Evolutionary conservation across 2,329 filamentous ascomycete genomes (phyloP).

Genomic region (Fusarium nygamai): DNA sequence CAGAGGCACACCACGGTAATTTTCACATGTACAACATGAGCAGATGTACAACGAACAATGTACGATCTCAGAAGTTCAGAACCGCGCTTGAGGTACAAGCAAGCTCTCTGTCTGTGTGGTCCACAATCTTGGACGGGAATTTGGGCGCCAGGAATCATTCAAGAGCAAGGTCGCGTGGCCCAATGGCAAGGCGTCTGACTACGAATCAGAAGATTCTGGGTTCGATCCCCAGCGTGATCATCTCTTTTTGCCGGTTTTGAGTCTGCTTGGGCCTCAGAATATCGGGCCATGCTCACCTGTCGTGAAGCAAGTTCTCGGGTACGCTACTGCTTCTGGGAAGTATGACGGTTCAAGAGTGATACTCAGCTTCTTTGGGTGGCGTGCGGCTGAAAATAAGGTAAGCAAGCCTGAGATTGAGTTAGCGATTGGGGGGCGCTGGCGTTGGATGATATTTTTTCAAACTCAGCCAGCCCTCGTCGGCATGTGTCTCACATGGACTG

Average conservation of each 20-base stretch:
- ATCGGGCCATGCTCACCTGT: neutral
- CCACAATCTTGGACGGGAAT: neutral
- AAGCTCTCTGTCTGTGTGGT: neutral
- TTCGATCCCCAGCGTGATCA: constrained; percentile 44
- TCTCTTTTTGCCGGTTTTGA: constrained; percentile 8
- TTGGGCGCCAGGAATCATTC: neutral
- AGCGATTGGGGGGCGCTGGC: neutral
- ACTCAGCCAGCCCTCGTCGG: neutral
- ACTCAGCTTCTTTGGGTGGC: neutral
- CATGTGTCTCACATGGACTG: constrained; percentile 27
- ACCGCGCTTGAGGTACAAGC: neutral
- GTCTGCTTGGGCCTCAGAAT: neutral
- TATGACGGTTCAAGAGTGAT: neutral
- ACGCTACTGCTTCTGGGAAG: neutral
- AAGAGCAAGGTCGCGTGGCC: constrained; percentile 33
- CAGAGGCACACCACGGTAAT: neutral
- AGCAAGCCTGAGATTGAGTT: neutral
- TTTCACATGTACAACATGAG: neutral
- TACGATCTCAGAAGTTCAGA: neutral
- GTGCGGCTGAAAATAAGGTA: neutral
- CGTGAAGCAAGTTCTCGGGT: neutral
- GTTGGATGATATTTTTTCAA: neutral
- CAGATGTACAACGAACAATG: neutral
- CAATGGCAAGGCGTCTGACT: constrained; percentile 47
- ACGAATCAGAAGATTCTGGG: constrained; percentile 48